Evolutionary conservation across 108 stramenopile genomes (phyloP).

Genomic region (Licmophora abbreviata): DNA sequence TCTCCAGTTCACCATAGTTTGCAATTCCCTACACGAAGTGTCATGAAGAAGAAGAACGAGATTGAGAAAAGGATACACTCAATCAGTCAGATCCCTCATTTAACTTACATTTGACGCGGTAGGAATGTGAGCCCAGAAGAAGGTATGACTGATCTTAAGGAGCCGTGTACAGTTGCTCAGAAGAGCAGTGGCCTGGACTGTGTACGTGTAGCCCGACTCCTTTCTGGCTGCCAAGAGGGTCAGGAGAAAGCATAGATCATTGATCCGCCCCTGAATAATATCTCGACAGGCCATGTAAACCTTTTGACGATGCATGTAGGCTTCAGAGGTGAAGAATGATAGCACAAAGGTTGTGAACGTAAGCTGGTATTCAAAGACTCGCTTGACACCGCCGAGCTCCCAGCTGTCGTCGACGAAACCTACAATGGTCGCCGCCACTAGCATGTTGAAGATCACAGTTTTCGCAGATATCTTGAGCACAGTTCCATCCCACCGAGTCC

Average conservation of each 20-base stretch:
- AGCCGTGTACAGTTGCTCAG: constrained; percentile 33
- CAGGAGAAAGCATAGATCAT: constrained; percentile 50
- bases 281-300: constrained; percentile 40
- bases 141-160: constrained; percentile 41
- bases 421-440: constrained; percentile 18
- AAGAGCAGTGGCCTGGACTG: constrained; percentile 23
- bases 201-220: constrained; percentile 6
- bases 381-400: no score
- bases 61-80: no score
- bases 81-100: constrained; percentile 1
- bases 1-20: constrained; percentile 17
- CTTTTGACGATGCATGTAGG: constrained; percentile 37
- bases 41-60: no score
- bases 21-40: no score
- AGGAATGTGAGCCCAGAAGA: constrained; percentile 53
- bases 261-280: constrained; percentile 55
- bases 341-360: constrained; percentile 38
- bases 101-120: constrained; percentile 15
- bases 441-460: constrained; percentile 24
- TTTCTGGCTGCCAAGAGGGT: constrained; percentile 24
- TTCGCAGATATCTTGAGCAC: constrained; percentile 28
- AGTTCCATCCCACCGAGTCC: constrained; percentile 46
- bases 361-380: constrained; percentile 52
- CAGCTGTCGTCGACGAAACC: constrained; percentile 26
- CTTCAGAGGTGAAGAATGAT: constrained; percentile 43